Conservation (phyloP, 768 basidiomycete genomes). For the Leucosporidium creatinivorum region DNA sequence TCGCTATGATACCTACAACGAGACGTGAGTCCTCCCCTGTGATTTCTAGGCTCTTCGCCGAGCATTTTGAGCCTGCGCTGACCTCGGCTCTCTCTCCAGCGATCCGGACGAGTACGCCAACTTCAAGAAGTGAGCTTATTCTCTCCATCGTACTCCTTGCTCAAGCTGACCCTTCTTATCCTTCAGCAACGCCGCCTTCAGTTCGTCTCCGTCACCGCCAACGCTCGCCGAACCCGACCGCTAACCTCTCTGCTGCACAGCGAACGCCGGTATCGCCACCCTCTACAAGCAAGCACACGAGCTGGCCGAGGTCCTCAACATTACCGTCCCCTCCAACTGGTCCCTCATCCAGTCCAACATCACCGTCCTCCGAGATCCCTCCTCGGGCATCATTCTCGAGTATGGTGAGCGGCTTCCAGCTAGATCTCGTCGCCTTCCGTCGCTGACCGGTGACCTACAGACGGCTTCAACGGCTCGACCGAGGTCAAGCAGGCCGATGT, state of each 20-base stretch:
- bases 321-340: constrained; percentile 10
- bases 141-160: not conserved
- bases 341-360: constrained; percentile 19
- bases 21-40: constrained; percentile 1
- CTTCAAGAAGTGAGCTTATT: not conserved
- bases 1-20: constrained; percentile 18
- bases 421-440: too few species aligned
- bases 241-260: not conserved
- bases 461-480: constrained; percentile 24
- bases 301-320: constrained; percentile 11
- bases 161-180: not conserved
- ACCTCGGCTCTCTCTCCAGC: not conserved
- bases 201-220: not conserved
- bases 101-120: constrained; percentile 5
- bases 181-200: constrained; percentile 1
- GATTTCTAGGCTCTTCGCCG: not conserved
- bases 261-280: constrained; percentile 22
- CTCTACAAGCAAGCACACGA: constrained; percentile 13
- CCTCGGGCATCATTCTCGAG: constrained; percentile 17
- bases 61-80: not conserved
- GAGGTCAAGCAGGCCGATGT: constrained; percentile 33
- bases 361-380: constrained; percentile 12
- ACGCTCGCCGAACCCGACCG: not conserved
- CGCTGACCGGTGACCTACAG: not conserved
- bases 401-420: not conserved